phyloP scores from a whole-genome alignment of 2,329 filamentous ascomycete species.

The Colletotrichum neosansevieriae region DNA sequence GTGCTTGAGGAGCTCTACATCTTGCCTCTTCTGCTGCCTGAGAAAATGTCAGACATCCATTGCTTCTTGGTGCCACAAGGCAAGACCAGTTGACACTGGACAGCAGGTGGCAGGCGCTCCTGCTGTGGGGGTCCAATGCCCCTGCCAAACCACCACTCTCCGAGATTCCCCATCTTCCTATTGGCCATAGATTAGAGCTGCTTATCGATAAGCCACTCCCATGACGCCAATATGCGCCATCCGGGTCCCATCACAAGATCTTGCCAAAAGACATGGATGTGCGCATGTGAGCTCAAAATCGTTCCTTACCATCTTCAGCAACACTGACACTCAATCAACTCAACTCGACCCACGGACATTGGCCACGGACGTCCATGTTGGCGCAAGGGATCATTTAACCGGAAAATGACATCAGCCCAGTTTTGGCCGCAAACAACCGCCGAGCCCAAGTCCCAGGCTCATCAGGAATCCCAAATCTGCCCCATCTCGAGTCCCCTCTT shows the following conservation, averaged over 20 bases:
- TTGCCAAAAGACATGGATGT: constrained; percentile 20
- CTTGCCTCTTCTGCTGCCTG: neutral
- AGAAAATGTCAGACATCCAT: too few relatives aligned
- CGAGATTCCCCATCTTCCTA: neutral
- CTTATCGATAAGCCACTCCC: constrained; percentile 36
- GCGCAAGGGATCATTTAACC: neutral
- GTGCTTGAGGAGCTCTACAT: neutral
- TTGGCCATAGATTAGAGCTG: neutral
- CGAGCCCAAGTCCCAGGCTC: neutral
- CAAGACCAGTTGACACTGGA: neutral
- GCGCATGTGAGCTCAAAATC: constrained; percentile 29
- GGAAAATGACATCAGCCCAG: constrained; percentile 33
- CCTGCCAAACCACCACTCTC: neutral
- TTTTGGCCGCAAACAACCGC: constrained; percentile 19
- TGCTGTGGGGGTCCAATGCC: constrained; percentile 4
- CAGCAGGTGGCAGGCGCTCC: neutral
- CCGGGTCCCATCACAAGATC: constrained; percentile 37
- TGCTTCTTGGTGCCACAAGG: neutral
- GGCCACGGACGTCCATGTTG: neutral
- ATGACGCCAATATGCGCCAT: constrained; percentile 37
- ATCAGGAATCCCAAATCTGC: constrained; percentile 8
- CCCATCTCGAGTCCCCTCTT: constrained; percentile 20
- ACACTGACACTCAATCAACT: neutral
- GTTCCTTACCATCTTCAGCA: neutral
- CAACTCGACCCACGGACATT: neutral